Evolutionary conservation across 768 basidiomycete genomes (phyloP), one percentile per base, ranked within the genome.

Genomic region (Collybia sp.): DNA sequence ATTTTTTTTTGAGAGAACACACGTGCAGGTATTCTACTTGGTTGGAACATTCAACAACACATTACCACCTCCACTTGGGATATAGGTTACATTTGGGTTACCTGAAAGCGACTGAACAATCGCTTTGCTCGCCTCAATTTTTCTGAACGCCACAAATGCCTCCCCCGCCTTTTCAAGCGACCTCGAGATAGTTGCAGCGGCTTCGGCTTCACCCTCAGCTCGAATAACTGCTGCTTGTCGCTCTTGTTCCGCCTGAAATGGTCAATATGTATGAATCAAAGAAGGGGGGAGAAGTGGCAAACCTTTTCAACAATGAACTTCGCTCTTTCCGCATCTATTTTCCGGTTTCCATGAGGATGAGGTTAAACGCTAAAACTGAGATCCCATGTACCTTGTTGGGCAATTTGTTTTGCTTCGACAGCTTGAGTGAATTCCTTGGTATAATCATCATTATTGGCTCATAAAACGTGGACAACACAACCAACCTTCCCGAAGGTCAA

Each of bases 281-380:
- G 3, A 8, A 25, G 25, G 8, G 25, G 25, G 25, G 25, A 15
- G 43, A 33, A 16, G 25, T 34, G 33, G 10, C 53, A 37, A 49
- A 91, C 93, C 79, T 96, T 97, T 72, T 99, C 96, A 52, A 99
- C 96, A 53, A 98, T 89, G 66, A 97, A 99, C 68, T 97, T 98
- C 47, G 96, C 96, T 30, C 96, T 83, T 70, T 99, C 96, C 52
- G 96, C 96, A 69, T 98, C 95, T 93, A 54, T 20, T 11, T 11
- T 43, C 39, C 31, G 37, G 44, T 43, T 42, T n/a, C n/a, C 49
- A 49, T 42, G 52, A 49, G 20, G 16, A 37, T 12, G 17, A 37
- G 18, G 12, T 30, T 15, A 19, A 25, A 40, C 18, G 15, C 30
- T 43, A 12, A 6, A 6, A 25, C 34, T 25, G 16, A 41, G 41